Evolutionary conservation across 106 monocot species (phyloP).

Genomic region (Acorus calamus): DNA sequence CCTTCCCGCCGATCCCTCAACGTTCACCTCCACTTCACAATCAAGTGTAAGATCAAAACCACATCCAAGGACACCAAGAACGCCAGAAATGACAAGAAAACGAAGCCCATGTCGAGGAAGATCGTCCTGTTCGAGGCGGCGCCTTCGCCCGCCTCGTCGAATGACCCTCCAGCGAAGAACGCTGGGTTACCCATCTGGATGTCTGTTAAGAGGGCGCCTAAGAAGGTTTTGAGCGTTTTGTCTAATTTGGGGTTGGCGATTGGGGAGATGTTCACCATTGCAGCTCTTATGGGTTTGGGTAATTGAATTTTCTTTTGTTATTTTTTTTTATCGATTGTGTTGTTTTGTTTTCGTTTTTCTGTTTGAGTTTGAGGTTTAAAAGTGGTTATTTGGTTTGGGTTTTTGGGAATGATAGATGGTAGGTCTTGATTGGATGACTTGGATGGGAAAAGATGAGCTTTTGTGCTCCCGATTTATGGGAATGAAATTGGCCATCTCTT

Average conservation of each 20-base stretch:
- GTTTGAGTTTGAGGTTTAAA: too few relatives aligned
- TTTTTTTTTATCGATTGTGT: neutral
- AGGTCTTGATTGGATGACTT: too few relatives aligned
- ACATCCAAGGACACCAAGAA: conserved; percentile 12
- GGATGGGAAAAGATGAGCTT: too few relatives aligned
- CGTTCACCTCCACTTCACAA: neutral
- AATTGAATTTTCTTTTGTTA: neutral
- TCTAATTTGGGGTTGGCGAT: conserved; percentile 89
- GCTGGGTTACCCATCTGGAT: conserved; percentile 9
- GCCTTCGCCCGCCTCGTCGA: conserved; percentile 25
- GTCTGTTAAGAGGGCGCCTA: conserved; percentile 35
- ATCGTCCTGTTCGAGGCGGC: conserved; percentile 49
- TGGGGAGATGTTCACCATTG: conserved; percentile 85
- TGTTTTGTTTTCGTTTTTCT: too few relatives aligned
- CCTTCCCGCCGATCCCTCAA: neutral
- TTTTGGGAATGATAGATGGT: too few relatives aligned
- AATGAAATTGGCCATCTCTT: too few relatives aligned
- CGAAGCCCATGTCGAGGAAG: conserved; percentile 14
- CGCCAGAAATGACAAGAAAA: conserved; percentile 13
- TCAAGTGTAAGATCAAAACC: conserved; percentile 12
- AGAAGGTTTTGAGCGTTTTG: conserved; percentile 44
- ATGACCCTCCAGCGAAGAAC: neutral
- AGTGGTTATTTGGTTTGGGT: too few relatives aligned
- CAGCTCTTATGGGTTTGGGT: conserved; percentile 87
- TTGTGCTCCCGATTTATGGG: too few relatives aligned